A percentile compares a stretch with the other conserved stretches of the same genome.
These are phyloP conservation scores for Trichoderma endophyticum DNA, from an alignment of 2,329 filamentous ascomycete species.

Conservation along the genomic window DNA sequence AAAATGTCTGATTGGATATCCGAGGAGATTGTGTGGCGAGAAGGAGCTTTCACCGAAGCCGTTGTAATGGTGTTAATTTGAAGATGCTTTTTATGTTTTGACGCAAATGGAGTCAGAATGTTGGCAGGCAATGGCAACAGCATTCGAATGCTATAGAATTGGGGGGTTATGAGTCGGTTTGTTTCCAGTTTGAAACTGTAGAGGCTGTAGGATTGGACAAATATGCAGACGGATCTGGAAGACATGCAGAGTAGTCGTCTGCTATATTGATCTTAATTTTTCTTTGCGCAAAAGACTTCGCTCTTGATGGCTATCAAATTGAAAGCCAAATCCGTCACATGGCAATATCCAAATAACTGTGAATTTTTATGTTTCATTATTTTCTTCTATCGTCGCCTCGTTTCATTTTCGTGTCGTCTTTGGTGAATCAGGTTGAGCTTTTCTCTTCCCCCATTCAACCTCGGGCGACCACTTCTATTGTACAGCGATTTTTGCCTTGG, in stretches of 20 bases:
- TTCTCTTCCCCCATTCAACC: background rate
- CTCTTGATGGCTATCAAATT: background rate
- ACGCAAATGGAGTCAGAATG: background rate
- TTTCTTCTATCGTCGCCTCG: background rate
- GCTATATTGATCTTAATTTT: background rate
- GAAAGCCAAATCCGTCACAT: background rate
- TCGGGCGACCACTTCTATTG: conserved; percentile 11
- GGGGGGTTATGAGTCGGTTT: background rate
- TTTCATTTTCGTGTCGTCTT: background rate
- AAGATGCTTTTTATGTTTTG: background rate
- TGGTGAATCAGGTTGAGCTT: background rate
- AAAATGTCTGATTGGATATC: background rate
- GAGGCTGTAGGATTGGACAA: background rate
- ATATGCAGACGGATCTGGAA: background rate
- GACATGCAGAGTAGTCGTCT: background rate
- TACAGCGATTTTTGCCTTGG: conserved; percentile 14
- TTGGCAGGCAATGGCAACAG: background rate
- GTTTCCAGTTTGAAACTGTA: background rate
- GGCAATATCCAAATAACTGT: background rate
- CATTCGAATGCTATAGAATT: background rate
- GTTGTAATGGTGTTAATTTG: conserved; percentile 5
- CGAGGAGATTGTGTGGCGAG: background rate
- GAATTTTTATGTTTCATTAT: background rate
- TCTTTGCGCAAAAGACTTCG: background rate
- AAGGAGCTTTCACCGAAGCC: background rate